phyloP scores from a whole-genome alignment of 371 early-diverging fungal genomes.

The Syncephalastrum monosporum region DNA sequence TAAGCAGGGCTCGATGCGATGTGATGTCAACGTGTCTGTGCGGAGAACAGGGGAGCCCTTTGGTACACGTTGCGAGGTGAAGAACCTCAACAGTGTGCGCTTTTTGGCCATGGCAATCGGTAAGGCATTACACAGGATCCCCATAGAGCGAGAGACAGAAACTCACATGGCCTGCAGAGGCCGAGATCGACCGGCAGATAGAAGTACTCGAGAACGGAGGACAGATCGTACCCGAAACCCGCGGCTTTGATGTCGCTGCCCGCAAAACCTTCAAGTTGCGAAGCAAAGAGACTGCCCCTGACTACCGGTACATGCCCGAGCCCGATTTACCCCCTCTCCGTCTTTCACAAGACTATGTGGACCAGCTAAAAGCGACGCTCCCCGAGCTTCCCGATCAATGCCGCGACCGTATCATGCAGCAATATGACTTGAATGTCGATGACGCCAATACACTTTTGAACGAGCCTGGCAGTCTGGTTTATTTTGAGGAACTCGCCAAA shows the following conservation, averaged over 20 bases:
- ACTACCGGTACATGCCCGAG: constrained; percentile 94
- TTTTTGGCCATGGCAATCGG: constrained; percentile 72
- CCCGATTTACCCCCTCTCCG: constrained; percentile 70
- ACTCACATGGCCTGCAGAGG: constrained; percentile 44
- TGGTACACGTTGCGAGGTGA: constrained; percentile 83
- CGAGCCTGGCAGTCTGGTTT: constrained; percentile 70
- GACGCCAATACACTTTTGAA: constrained; percentile 67
- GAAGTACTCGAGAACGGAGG: constrained; percentile 53
- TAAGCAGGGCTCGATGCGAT: constrained; percentile 80
- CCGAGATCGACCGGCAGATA: constrained; percentile 79
- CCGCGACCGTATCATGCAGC: constrained; percentile 56
- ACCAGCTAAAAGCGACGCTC: constrained; percentile 34
- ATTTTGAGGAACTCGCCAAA: constrained; percentile 65
- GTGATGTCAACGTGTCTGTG: constrained; percentile 93
- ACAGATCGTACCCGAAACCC: constrained; percentile 68
- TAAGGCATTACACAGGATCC: constrained; percentile 19
- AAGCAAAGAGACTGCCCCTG: constrained; percentile 80
- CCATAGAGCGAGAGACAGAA: not conserved
- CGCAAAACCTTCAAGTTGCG: constrained; percentile 68
- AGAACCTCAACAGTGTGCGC: constrained; percentile 84
- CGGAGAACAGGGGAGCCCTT: constrained; percentile 48
- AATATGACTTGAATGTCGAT: constrained; percentile 58
- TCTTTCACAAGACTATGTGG: constrained; percentile 44
- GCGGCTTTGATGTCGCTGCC: constrained; percentile 70
- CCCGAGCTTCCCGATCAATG: constrained; percentile 77